These are phyloP conservation scores for Berkeleyomyces basicola DNA, from an alignment of 2,329 filamentous ascomycete genomes.

Conservation along the genomic window DNA sequence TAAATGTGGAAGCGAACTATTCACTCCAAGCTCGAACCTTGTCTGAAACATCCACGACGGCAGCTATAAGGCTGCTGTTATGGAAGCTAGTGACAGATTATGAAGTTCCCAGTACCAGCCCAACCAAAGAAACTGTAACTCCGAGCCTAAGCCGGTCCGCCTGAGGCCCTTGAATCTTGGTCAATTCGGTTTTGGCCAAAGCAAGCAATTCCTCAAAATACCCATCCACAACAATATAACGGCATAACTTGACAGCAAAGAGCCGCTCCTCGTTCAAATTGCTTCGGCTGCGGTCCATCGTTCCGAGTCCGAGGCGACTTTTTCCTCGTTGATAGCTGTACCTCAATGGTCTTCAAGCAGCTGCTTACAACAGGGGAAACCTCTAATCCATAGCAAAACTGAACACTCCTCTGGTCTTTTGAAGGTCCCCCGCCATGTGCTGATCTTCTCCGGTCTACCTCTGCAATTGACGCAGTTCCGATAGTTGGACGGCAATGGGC, in stretches of 20 bases:
- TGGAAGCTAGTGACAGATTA: slow-evolving; percentile 70
- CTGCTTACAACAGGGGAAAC: slow-evolving; percentile 45
- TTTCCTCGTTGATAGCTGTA: slow-evolving; percentile 70
- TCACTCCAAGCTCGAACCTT: background rate
- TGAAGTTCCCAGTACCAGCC: slow-evolving; percentile 43
- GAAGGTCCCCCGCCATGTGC: slow-evolving; percentile 54
- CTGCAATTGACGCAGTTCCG: slow-evolving; percentile 64
- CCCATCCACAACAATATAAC: background rate
- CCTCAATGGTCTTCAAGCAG: slow-evolving; percentile 65
- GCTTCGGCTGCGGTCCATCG: slow-evolving; percentile 59
- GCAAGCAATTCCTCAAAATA: background rate
- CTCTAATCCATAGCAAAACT: slow-evolving; percentile 50
- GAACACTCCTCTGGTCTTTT: slow-evolving; percentile 60
- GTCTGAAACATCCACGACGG: slow-evolving; percentile 40
- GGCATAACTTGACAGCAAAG: slow-evolving; percentile 15
- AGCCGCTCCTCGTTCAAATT: slow-evolving; percentile 49
- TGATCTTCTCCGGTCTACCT: slow-evolving; percentile 50
- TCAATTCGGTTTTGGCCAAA: background rate
- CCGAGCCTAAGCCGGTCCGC: too few relatives aligned
- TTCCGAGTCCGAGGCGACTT: slow-evolving; percentile 65
- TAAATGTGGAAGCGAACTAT: background rate
- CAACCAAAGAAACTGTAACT: background rate
- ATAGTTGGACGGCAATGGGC: slow-evolving; percentile 69
- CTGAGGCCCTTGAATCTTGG: too few relatives aligned
- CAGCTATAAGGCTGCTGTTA: slow-evolving; percentile 59